Evolutionary conservation across 2,329 filamentous ascomycete genomes (phyloP).

Genomic region (Karstenula rhodostoma): DNA sequence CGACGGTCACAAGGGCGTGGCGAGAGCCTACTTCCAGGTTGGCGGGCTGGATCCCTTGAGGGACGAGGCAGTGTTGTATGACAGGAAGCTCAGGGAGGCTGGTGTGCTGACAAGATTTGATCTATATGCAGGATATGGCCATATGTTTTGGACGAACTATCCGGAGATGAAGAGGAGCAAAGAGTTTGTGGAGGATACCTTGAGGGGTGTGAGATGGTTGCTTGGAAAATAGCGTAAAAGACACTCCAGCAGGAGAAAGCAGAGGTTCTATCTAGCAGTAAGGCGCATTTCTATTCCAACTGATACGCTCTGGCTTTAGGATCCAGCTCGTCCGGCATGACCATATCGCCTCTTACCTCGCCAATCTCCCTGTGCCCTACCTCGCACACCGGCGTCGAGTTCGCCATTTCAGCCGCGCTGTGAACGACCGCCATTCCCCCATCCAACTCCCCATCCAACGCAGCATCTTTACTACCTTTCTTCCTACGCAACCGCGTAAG

Average conservation of each 20-base stretch:
- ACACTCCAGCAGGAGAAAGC: not conserved
- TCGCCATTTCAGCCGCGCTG: not conserved
- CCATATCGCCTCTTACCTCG: not conserved
- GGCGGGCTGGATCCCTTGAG: conserved; percentile 59
- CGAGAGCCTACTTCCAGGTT: conserved; percentile 58
- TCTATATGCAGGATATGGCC: conserved; percentile 54
- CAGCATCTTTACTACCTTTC: no score
- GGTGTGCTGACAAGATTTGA: conserved; percentile 53
- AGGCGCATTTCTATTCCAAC: no score
- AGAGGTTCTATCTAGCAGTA: no score
- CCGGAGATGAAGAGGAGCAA: conserved; percentile 32
- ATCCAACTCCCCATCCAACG: not conserved
- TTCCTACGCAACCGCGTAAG: not conserved
- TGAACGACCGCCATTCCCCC: not conserved
- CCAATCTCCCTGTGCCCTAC: not conserved
- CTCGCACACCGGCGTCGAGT: conserved; percentile 1
- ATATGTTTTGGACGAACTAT: conserved; percentile 53
- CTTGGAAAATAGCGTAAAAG: conserved; percentile 23
- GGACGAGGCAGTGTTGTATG: conserved; percentile 60
- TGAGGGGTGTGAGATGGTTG: conserved; percentile 41
- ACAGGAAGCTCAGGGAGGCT: conserved; percentile 48
- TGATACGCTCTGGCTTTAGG: not conserved
- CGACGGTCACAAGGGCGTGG: conserved; percentile 49
- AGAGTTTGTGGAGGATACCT: conserved; percentile 37
- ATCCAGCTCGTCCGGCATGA: not conserved